A percentile compares a stretch with the other conserved stretches of the same genome.
Evolutionary conservation across 2,329 filamentous ascomycete genomes (phyloP).

Genomic region (Coniochaeta sp.): DNA sequence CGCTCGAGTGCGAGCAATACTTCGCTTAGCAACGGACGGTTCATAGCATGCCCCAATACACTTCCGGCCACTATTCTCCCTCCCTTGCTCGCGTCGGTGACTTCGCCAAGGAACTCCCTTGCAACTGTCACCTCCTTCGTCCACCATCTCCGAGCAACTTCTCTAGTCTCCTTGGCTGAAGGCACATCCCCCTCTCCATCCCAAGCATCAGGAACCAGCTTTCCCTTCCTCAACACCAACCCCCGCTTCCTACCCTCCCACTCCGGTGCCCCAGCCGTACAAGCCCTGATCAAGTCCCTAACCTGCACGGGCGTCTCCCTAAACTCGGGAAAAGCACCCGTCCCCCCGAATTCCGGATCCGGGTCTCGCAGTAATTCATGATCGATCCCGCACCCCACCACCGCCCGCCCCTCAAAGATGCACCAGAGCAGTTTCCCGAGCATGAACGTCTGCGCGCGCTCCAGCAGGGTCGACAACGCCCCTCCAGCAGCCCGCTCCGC

Average conservation of each 20-base stretch:
- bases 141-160: constrained; percentile 9
- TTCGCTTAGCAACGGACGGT: not conserved
- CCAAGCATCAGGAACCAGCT: constrained; percentile 6
- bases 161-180: not conserved
- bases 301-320: constrained; percentile 6
- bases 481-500: not conserved
- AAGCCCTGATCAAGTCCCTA: constrained; percentile 8
- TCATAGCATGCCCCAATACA: not conserved
- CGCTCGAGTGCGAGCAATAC: not conserved
- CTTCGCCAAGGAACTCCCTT: constrained; percentile 1
- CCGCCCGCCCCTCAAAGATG: constrained; percentile 13
- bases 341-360: not conserved
- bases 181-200: not conserved
- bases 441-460: constrained; percentile 16
- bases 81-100: not conserved
- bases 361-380: constrained; percentile 11
- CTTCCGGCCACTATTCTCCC: not conserved
- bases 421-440: constrained; percentile 19
- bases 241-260: constrained; percentile 7
- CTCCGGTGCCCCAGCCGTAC: constrained; percentile 13
- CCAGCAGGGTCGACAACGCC: constrained; percentile 2
- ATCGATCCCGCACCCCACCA: constrained; percentile 12
- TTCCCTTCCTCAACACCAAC: constrained; percentile 8
- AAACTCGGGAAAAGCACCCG: constrained; percentile 11
- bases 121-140: constrained; percentile 6